Evolutionary conservation across 169 alveolate species (phyloP).

Genomic region (Perkinsus olseni): DNA sequence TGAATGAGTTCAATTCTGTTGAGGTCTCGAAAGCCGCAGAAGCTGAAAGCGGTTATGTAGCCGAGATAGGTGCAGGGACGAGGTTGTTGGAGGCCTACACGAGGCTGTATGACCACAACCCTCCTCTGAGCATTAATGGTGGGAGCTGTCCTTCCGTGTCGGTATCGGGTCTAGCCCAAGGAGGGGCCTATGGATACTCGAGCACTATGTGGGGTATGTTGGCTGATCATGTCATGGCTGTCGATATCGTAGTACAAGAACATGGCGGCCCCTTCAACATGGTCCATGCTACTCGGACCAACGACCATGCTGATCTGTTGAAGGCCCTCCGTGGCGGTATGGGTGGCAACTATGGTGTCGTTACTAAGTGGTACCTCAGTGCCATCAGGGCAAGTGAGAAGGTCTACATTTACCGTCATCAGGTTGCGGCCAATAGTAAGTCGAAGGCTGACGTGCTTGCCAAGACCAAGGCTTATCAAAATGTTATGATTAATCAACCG

Average conservation of each 20-base stretch:
- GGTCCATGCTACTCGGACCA: neutral
- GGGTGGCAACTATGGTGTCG: neutral
- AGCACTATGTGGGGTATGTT: neutral
- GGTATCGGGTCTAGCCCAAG: neutral
- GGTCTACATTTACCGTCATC: neutral
- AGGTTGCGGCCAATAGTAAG: neutral
- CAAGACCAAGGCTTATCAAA: neutral
- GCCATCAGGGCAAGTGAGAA: neutral
- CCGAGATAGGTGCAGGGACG: neutral
- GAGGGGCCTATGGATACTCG: neutral
- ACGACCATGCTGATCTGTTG: neutral
- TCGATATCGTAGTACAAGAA: neutral
- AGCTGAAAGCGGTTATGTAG: neutral
- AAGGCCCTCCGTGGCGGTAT: neutral
- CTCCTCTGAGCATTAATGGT: neutral
- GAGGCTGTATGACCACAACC: neutral
- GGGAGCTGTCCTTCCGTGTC: neutral
- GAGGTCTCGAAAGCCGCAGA: neutral
- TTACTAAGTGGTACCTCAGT: neutral
- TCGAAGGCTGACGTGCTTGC: neutral
- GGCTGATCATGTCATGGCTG: neutral
- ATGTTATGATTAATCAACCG: neutral
- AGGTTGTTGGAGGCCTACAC: neutral
- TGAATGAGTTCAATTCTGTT: neutral
- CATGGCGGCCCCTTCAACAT: neutral